These are phyloP conservation scores for Colletotrichum sp. DNA, from an alignment of 2,329 filamentous ascomycete genomes.

Conservation along the genomic window DNA sequence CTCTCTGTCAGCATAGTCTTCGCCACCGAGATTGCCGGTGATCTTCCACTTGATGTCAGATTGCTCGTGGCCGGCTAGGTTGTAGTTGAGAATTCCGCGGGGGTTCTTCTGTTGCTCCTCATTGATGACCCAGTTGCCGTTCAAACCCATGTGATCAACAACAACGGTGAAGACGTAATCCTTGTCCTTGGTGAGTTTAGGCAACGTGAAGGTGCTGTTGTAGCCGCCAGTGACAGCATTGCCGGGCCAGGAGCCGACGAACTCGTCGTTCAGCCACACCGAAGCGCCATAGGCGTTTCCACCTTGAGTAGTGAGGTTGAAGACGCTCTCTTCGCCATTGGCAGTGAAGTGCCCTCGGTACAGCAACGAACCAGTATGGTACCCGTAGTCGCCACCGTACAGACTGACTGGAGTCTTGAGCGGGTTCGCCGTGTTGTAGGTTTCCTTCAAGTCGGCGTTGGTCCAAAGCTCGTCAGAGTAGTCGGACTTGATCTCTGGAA, in stretches of 20 bases:
- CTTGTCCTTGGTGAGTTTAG: conserved; percentile 53
- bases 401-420: conserved; percentile 66
- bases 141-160: conserved; percentile 72
- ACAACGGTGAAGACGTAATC: conserved; percentile 68
- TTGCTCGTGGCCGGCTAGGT: conserved; percentile 50
- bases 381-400: conserved; percentile 74
- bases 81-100: conserved; percentile 63
- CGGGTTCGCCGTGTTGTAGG: conserved; percentile 27
- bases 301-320: conserved; percentile 65
- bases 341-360: conserved; percentile 71
- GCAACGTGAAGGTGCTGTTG: conserved; percentile 60
- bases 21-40: conserved; percentile 65
- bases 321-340: conserved; percentile 57
- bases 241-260: conserved; percentile 68
- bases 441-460: conserved; percentile 39
- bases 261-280: conserved; percentile 64
- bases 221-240: conserved; percentile 49
- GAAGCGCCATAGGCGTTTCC: conserved; percentile 69
- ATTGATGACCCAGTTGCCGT: conserved; percentile 65
- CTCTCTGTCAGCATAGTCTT: conserved; percentile 59
- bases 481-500: conserved; percentile 23
- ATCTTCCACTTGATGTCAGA: conserved; percentile 63
- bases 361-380: conserved; percentile 67
- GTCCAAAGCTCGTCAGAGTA: conserved; percentile 48
- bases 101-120: conserved; percentile 61